Evolutionary conservation across 345 rosid species (phyloP).

Genomic region (Sisymbrium irio): DNA sequence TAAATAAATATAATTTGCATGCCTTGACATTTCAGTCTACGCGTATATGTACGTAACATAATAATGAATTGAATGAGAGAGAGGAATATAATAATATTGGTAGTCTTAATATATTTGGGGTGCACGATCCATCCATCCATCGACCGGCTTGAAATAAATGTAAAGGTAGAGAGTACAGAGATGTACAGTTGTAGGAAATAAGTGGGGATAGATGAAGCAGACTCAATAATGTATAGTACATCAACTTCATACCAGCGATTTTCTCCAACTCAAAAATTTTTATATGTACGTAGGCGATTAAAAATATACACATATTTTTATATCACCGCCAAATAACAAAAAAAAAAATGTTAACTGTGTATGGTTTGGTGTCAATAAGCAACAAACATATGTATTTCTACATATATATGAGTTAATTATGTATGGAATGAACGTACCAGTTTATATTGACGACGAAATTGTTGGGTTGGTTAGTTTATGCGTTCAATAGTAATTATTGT

Average conservation of each 20-base stretch:
- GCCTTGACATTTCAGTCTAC: neutral
- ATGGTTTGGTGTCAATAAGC: neutral
- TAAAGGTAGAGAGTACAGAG: slow-evolving; percentile 30
- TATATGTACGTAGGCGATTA: neutral
- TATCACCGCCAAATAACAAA: slow-evolving; percentile 25
- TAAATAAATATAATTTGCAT: neutral
- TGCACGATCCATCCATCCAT: slow-evolving; percentile 24
- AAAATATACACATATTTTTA: neutral
- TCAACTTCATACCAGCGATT: slow-evolving; percentile 32
- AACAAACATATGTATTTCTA: neutral
- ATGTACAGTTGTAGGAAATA: slow-evolving; percentile 33
- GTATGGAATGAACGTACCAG: neutral
- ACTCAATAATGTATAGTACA: slow-evolving; percentile 4
- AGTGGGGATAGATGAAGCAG: slow-evolving; percentile 30
- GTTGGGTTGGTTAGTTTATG: neutral
- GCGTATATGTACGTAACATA: neutral
- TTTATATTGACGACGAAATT: neutral
- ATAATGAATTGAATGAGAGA: neutral
- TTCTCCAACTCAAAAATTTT: neutral
- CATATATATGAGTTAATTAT: neutral
- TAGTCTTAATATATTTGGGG: slow-evolving; percentile 8
- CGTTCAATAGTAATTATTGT: neutral
- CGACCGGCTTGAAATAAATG: slow-evolving; percentile 36
- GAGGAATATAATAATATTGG: neutral
- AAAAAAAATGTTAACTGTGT: neutral